Conservation (phyloP, 2,329 filamentous ascomycete species). For the Esteya vermicola region DNA sequence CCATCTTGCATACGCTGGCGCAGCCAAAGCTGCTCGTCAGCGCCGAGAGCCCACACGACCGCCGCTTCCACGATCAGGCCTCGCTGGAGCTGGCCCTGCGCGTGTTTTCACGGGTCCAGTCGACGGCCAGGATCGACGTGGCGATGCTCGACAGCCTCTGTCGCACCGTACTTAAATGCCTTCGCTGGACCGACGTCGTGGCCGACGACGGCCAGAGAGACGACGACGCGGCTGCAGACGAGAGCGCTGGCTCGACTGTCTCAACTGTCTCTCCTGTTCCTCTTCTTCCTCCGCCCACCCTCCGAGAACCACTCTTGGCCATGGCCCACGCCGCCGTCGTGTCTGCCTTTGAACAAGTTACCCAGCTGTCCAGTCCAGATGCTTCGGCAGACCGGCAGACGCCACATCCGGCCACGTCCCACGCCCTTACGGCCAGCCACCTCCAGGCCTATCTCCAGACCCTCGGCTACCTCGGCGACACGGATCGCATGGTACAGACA, state of each 20-base stretch:
- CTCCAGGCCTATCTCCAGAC: constrained; percentile 49
- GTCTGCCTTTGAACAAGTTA: constrained; percentile 12
- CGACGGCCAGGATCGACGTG: constrained; percentile 17
- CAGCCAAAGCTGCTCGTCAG: constrained; percentile 18
- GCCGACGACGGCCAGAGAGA: not conserved
- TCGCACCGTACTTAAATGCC: constrained; percentile 5
- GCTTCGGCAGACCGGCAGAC: no score
- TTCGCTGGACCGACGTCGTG: constrained; percentile 5
- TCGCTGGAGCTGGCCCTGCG: constrained; percentile 19
- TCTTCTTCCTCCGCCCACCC: no score
- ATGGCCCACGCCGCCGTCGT: constrained; percentile 9
- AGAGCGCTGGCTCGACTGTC: no score
- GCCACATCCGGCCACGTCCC: constrained; percentile 15
- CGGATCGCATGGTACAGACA: constrained; percentile 39
- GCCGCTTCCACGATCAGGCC: constrained; percentile 13
- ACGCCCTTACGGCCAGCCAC: constrained; percentile 28
- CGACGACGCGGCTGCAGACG: not conserved
- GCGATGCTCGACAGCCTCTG: constrained; percentile 22
- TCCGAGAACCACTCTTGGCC: constrained; percentile 4
- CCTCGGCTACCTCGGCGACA: constrained; percentile 46
- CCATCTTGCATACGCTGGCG: constrained; percentile 24
- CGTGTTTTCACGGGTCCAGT: constrained; percentile 16
- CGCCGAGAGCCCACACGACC: constrained; percentile 5
- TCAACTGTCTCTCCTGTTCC: no score
- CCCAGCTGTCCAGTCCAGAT: constrained; percentile 8